These are phyloP conservation scores for Russula sp. DNA, from an alignment of 768 basidiomycete species.

Conservation along the genomic window DNA sequence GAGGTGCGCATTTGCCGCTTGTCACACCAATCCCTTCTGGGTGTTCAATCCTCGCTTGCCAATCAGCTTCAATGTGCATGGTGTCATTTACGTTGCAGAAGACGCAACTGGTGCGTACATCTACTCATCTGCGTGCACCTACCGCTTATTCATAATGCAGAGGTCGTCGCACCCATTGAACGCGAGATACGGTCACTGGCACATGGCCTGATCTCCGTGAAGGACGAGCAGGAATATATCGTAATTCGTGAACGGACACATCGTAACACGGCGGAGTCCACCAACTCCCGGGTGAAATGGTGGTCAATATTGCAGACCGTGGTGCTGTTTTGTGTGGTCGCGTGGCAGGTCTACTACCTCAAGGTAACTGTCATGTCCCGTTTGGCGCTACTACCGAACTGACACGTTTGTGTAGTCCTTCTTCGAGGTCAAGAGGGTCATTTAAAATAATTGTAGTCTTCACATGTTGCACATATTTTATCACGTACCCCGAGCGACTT, in stretches of 20 bases:
- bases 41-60: slow-evolving; percentile 2
- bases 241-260: slow-evolving; percentile 89
- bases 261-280: slow-evolving; percentile 89
- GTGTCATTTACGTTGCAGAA: slow-evolving; percentile 78
- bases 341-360: slow-evolving; percentile 96
- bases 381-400: slow-evolving; percentile 13
- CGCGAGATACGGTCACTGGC: slow-evolving; percentile 86
- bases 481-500: background rate
- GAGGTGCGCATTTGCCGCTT: slow-evolving; percentile 45
- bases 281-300: slow-evolving; percentile 96
- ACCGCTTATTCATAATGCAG: slow-evolving; percentile 31
- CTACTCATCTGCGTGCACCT: background rate
- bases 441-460: slow-evolving; percentile 35
- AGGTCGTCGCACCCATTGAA: slow-evolving; percentile 91
- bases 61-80: slow-evolving; percentile 93
- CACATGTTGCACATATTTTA: slow-evolving; percentile 3
- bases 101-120: slow-evolving; percentile 63
- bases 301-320: slow-evolving; percentile 92
- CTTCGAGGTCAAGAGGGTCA: slow-evolving; percentile 88
- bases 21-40: background rate
- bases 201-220: slow-evolving; percentile 76
- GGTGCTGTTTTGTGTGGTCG: slow-evolving; percentile 84
- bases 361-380: slow-evolving; percentile 45
- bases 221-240: slow-evolving; percentile 99
- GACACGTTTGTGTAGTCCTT: slow-evolving; percentile 46